Evolutionary conservation across 345 rosid genomes (phyloP), one percentile per base, ranked within the genome.

Genomic region (Salix exigua): DNA sequence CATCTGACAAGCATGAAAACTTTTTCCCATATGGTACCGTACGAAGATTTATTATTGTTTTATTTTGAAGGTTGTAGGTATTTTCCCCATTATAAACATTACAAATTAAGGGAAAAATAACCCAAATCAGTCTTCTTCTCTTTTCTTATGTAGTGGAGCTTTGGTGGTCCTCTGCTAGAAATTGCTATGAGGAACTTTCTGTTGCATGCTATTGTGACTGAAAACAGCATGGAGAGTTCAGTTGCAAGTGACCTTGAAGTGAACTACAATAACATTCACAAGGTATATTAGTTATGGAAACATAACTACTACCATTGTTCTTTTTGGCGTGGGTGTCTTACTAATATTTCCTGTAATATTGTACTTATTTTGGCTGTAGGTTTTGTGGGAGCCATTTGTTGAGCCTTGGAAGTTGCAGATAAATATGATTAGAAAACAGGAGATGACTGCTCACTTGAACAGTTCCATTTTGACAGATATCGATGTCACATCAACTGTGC

Each of bases 361-460:
- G 18, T 46, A 11, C 65, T 65, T 62, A 31, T 72, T 19, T 70
- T 67, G 58, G 42, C 42, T 78, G 66, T 81, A 94, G 98, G 98
- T 94, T 68, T 81, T 86, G 70, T 91, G 95, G 97, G 97, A 94
- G 88, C 95, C 97, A 75, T 91, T 94, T 83, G 77, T 92, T 10
- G 97, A 94, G 88, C 97, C 95, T 48, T 94, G 98, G 97, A 87
- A 81, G 67, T 90, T 94, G 84, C 87, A 89, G 74, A 72, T 91
- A 28, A 77, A 79, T 66, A 35, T 91, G 72, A 83, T 77, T 40
- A 81, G 85, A 81, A 89, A 85, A 79, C 77, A 81, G 55, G 91
- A 87, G 84, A 76, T 73, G 51, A 92, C 83, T 74, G 75, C 89
- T 79, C 85, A 92, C 74, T 74, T 89, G 61, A 86, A 84, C 82